Evolutionary conservation across 2,329 filamentous ascomycete genomes (phyloP), one percentile per base, ranked within the genome.

Genomic region (Cryphonectria japonica): DNA sequence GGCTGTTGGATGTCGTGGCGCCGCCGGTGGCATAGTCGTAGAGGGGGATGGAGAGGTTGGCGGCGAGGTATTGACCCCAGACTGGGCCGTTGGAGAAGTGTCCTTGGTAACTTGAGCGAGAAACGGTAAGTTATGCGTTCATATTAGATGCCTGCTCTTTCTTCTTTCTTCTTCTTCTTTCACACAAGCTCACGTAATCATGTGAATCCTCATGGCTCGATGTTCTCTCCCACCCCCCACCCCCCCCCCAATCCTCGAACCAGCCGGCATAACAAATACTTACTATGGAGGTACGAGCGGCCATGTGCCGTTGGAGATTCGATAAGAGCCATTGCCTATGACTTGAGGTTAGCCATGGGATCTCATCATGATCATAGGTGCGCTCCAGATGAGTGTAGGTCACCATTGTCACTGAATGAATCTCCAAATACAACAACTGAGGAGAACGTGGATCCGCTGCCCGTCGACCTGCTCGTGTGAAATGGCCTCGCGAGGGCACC

Each of bases 31-130:
- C 64, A 50, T 59, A 67, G 65, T 67, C 65, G 50, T 67, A 67
- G 22, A 67, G 52, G 2, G 65, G 65, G 50, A 59, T 34, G 37
- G 65, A 67, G 52, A 67, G 65, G 52, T 43, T 67, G 32, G 50
- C 5, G 5, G 65, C n/a, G 34, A 67, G 50, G 65, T 67, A 67
- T 11, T 67, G 22, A 4, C 52, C 34, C 65, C 65, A 67, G 50
- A 67, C 50, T n/a, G 65, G 52, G 5, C 65, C 65, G 65, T 67
- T 67, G 65, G 65, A 67, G 65, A 67, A 67, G 32, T 43, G 65
- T 0, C 65, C 65, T 43, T 59, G 65, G 34, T 67, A 59, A 32
- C 65, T 67, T n/a, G n/a, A n/a, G 37, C 9, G 50, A 26, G 13
- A 3, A 22, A 26, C 14, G 19, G 1, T 50, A 19, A 50, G 1